Conservation (phyloP, 83 land plant species). For the Diphasiastrum complanatum region DNA sequence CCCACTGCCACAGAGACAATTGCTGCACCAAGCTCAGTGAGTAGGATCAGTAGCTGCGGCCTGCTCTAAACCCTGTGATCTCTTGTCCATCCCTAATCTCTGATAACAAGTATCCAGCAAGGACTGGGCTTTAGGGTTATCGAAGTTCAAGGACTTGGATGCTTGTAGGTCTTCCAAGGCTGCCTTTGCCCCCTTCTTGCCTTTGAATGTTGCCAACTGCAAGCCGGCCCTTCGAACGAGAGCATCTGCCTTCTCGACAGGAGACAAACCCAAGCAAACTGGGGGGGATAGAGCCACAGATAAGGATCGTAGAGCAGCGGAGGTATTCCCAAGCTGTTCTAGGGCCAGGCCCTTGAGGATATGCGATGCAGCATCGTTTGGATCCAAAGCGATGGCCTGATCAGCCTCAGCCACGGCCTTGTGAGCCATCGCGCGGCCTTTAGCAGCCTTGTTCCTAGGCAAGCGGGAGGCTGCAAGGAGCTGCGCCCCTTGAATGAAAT, state of each 20-base stretch:
- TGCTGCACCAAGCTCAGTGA: too few species aligned
- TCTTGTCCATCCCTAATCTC: constrained; percentile 35
- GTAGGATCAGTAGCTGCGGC: constrained; percentile 38
- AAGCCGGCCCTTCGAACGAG: constrained; percentile 54
- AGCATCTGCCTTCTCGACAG: constrained; percentile 49
- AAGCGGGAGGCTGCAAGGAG: constrained; percentile 53
- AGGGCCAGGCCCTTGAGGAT: constrained; percentile 69
- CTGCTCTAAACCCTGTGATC: constrained; percentile 48
- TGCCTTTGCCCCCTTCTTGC: constrained; percentile 32
- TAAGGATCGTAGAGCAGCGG: constrained; percentile 57
- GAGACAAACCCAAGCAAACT: constrained; percentile 32
- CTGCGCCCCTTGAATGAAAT: constrained; percentile 73
- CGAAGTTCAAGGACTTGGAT: constrained; percentile 33
- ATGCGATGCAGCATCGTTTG: constrained; percentile 67
- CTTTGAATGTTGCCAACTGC: constrained; percentile 21
- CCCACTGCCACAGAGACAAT: too few species aligned
- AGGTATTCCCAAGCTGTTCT: constrained; percentile 45
- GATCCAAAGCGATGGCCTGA: constrained; percentile 49
- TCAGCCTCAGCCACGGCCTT: constrained; percentile 55
- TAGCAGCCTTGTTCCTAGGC: constrained; percentile 8
- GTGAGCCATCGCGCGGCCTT: constrained; percentile 29
- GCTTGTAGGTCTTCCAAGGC: constrained; percentile 48
- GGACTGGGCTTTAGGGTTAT: constrained; percentile 40
- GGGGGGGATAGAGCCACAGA: constrained; percentile 55
- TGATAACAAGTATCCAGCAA: constrained; percentile 56